Conservation (phyloP, 352 stramenopile species). For the Phytophthora sojae region DNA sequence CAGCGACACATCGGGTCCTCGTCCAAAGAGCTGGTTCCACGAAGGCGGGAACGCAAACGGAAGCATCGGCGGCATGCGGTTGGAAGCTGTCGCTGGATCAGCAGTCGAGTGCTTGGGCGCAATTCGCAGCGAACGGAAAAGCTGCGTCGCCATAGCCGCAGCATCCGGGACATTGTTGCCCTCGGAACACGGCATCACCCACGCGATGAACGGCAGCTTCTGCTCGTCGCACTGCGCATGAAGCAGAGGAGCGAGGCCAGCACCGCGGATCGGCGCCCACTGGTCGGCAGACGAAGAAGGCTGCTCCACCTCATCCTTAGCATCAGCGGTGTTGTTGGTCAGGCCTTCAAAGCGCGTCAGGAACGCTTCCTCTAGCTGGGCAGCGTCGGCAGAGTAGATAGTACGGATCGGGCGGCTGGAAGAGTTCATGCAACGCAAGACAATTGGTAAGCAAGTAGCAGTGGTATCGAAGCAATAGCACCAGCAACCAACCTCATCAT, state of each 20-base stretch:
- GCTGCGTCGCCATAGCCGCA: conserved; percentile 55
- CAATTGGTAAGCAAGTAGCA: neutral
- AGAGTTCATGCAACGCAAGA: conserved; percentile 11
- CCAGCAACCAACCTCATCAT: conserved; percentile 58
- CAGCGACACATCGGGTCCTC: conserved; percentile 57
- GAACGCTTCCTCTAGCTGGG: conserved; percentile 43
- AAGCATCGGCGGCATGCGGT: conserved; percentile 22
- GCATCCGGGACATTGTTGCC: conserved; percentile 86
- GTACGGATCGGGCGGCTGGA: conserved; percentile 65
- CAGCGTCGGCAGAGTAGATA: conserved; percentile 49
- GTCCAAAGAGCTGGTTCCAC: conserved; percentile 74
- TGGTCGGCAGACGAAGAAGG: conserved; percentile 19
- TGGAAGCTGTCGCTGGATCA: conserved; percentile 24
- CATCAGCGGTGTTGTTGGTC: conserved; percentile 13
- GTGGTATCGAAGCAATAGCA: neutral
- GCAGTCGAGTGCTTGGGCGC: conserved; percentile 15
- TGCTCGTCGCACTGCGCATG: conserved; percentile 43
- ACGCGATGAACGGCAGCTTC: conserved; percentile 56
- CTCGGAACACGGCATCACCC: conserved; percentile 78
- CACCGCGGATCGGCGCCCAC: conserved; percentile 63
- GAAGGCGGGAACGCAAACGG: conserved; percentile 63
- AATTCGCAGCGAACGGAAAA: conserved; percentile 53
- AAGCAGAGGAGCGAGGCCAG: conserved; percentile 67
- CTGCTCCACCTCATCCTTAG: conserved; percentile 13
- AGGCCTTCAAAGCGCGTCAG: conserved; percentile 51